Percentiles rank a stretch among this genome's conserved stretches.
phyloP scores from a whole-genome alignment of 2,329 filamentous ascomycete genomes.

The Fusarium nygamai region DNA sequence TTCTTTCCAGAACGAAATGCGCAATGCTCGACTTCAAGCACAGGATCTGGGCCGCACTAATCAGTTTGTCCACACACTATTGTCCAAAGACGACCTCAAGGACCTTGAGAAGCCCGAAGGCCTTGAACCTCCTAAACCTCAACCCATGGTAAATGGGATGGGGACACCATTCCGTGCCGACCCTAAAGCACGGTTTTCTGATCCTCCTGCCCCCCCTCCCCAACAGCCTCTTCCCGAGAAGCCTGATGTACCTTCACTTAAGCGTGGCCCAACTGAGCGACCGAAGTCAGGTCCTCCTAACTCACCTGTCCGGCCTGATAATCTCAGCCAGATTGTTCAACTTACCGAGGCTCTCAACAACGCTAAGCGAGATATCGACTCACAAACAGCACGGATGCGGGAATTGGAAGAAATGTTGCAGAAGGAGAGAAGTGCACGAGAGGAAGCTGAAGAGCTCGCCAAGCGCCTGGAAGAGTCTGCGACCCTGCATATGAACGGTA shows the following conservation, averaged over 20 bases:
- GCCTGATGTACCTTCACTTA: constrained; percentile 80
- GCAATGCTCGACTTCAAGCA: constrained; percentile 85
- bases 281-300: constrained; percentile 66
- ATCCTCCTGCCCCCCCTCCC: constrained; percentile 91
- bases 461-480: constrained; percentile 72
- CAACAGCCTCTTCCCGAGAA: constrained; percentile 95
- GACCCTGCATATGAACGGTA: constrained; percentile 46
- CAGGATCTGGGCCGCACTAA: constrained; percentile 85
- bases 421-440: constrained; percentile 82
- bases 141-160: constrained; percentile 62
- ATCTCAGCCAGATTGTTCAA: constrained; percentile 78
- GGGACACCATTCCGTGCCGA: constrained; percentile 72
- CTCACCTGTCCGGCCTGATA: constrained; percentile 70
- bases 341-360: constrained; percentile 85
- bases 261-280: constrained; percentile 79
- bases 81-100: constrained; percentile 76
- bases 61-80: constrained; percentile 80
- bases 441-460: constrained; percentile 84
- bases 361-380: constrained; percentile 87
- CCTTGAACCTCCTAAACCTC: constrained; percentile 58
- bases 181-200: constrained; percentile 85
- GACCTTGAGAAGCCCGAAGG: constrained; percentile 64
- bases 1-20: constrained; percentile 81
- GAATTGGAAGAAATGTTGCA: constrained; percentile 79
- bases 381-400: constrained; percentile 80